Evolutionary conservation across 1,284 basidiomycete species (phyloP).

Genomic region (Melampsora larici-populina): DNA sequence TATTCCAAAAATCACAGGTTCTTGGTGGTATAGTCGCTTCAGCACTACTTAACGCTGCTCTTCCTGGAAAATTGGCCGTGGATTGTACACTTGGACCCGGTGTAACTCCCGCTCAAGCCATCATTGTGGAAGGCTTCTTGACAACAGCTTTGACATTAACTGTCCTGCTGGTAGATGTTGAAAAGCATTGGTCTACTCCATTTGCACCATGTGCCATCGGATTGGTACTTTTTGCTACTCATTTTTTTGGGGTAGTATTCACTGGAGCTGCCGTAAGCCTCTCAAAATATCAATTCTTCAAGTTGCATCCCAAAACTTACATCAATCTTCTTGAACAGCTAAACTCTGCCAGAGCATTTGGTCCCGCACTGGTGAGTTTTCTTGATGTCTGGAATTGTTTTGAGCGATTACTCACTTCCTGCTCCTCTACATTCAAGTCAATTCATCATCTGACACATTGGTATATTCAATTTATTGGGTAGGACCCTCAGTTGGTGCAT

Average conservation of each 20-base stretch:
- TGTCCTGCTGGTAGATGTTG: constrained; percentile 17
- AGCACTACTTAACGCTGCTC: constrained; percentile 63
- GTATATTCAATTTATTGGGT: neutral
- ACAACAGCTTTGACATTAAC: constrained; percentile 9
- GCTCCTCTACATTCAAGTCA: neutral
- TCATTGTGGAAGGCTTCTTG: constrained; percentile 4
- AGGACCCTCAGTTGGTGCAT: neutral
- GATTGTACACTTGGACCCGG: constrained; percentile 50
- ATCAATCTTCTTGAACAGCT: neutral
- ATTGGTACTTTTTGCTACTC: constrained; percentile 43
- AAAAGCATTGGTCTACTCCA: constrained; percentile 43
- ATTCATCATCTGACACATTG: neutral
- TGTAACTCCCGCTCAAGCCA: neutral
- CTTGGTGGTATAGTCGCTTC: constrained; percentile 56
- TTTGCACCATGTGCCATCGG: constrained; percentile 45
- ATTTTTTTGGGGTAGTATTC: constrained; percentile 43
- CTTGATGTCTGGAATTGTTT: neutral
- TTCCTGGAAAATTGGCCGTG: constrained; percentile 62
- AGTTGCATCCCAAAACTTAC: neutral
- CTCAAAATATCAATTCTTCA: neutral
- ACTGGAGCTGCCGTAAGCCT: constrained; percentile 45
- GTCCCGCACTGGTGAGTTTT: constrained; percentile 43
- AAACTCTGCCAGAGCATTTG: constrained; percentile 44
- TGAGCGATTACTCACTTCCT: neutral
- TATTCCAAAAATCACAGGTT: neutral